A percentile compares a stretch with the other conserved stretches of the same genome.
Evolutionary conservation across 495 filamentous ascomycete genomes (phyloP).

Genomic region (Penicillium lagena): DNA sequence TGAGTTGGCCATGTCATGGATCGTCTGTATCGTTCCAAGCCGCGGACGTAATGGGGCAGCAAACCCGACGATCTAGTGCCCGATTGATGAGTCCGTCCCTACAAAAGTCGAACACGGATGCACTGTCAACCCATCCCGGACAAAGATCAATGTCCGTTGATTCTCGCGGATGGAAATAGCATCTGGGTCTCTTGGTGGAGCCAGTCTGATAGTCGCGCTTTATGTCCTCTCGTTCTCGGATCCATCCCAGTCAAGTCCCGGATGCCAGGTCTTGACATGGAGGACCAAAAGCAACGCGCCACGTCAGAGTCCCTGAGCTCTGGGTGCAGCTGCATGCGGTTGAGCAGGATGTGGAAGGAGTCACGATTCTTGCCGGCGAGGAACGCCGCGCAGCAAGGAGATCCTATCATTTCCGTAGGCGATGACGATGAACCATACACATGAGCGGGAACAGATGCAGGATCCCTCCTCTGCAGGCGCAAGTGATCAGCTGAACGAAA

Average conservation of each 20-base stretch:
- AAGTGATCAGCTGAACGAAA: conserved; percentile 44
- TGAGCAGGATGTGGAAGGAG: conserved; percentile 34
- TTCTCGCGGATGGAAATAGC: too few relatives aligned
- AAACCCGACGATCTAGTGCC: conserved; percentile 22
- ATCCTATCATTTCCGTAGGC: conserved; percentile 34
- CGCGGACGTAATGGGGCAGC: conserved; percentile 14
- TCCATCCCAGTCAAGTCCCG: conserved; percentile 17
- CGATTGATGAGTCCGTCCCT: conserved; percentile 5
- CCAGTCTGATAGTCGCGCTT: too few relatives aligned
- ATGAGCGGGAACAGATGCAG: conserved; percentile 38
- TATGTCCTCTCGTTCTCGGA: too few relatives aligned
- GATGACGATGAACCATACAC: conserved; percentile 35
- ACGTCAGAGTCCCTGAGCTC: conserved; percentile 44
- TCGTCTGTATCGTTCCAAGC: conserved; percentile 13
- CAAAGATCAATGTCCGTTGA: too few relatives aligned
- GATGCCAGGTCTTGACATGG: conserved; percentile 18
- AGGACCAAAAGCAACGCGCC: conserved; percentile 37
- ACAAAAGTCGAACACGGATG: conserved; percentile 1
- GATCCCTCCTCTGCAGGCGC: conserved; percentile 40
- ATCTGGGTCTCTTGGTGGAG: conserved; percentile 4
- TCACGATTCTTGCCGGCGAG: conserved; percentile 36
- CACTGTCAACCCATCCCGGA: conserved; percentile 3
- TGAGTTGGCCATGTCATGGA: conserved; percentile 32
- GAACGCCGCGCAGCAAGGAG: conserved; percentile 25
- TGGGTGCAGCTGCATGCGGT: conserved; percentile 41